A percentile compares a stretch with the other conserved stretches of the same genome.
Evolutionary conservation across 1,284 basidiomycete genomes (phyloP).

Genomic region (Wallemia mellicola): DNA sequence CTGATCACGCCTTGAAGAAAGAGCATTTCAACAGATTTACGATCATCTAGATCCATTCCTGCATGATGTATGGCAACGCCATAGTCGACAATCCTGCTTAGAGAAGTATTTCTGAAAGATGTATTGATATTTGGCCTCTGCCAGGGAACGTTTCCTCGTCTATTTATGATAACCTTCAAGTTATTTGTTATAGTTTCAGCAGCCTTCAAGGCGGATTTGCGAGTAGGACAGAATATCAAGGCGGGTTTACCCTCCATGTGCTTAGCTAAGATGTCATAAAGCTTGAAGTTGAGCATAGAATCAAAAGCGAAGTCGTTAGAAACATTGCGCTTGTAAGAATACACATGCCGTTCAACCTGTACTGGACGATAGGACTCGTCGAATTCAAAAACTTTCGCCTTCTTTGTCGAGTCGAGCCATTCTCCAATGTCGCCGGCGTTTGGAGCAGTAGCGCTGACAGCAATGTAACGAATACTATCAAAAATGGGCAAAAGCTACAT

Average conservation of each 20-base stretch:
- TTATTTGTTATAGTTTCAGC: constrained; percentile 21
- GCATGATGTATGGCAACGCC: constrained; percentile 14
- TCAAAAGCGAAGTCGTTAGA: constrained; percentile 54
- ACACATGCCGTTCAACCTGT: constrained; percentile 37
- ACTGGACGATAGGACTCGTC: constrained; percentile 71
- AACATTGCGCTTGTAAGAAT: constrained; percentile 24
- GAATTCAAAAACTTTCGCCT: constrained; percentile 25
- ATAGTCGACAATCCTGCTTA: constrained; percentile 5
- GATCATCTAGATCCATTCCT: constrained; percentile 10
- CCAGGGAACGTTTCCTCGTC: constrained; percentile 35
- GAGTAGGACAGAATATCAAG: constrained; percentile 54
- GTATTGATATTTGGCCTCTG: background rate
- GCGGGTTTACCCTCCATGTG: constrained; percentile 47
- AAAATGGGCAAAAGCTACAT: constrained; percentile 4
- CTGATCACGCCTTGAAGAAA: constrained; percentile 10
- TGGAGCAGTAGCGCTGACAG: constrained; percentile 77
- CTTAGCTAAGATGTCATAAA: constrained; percentile 36
- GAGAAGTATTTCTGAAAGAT: constrained; percentile 4
- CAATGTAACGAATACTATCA: constrained; percentile 38
- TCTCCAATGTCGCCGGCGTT: constrained; percentile 66
- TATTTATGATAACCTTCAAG: constrained; percentile 42
- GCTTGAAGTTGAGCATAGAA: constrained; percentile 35
- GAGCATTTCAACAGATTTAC: constrained; percentile 8
- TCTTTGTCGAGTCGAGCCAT: background rate
- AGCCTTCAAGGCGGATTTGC: constrained; percentile 11